phyloP scores from a whole-genome alignment of 2,329 filamentous ascomycete genomes.

The Colletotrichum tofieldiae region DNA sequence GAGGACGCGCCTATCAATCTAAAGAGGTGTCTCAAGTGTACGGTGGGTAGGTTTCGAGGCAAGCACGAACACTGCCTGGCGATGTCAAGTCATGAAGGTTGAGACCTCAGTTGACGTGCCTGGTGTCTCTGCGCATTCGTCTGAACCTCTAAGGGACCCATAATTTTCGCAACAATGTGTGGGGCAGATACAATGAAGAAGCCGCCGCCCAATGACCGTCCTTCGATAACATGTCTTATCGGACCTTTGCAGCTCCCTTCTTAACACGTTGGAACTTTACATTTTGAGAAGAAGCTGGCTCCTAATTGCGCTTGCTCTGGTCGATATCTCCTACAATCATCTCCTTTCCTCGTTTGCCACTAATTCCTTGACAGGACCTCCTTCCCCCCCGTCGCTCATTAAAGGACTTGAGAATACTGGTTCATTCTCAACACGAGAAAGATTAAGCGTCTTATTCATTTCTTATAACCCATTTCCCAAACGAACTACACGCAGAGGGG shows the following conservation, averaged over 20 bases:
- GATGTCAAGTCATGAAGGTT: neutral
- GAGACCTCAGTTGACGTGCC: slow-evolving; percentile 26
- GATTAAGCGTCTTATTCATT: neutral
- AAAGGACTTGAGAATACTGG: neutral
- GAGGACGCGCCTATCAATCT: neutral
- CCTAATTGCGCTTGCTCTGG: slow-evolving; percentile 28
- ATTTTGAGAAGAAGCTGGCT: slow-evolving; percentile 31
- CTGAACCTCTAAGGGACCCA: slow-evolving; percentile 30
- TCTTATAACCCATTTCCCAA: neutral
- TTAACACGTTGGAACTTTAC: slow-evolving; percentile 47
- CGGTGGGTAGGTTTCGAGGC: neutral
- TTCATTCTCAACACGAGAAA: neutral
- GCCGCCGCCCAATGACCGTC: slow-evolving; percentile 5
- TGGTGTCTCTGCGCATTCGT: slow-evolving; percentile 20
- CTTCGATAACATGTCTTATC: slow-evolving; percentile 40
- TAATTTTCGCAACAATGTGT: neutral
- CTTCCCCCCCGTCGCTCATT: neutral
- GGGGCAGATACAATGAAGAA: slow-evolving; percentile 14
- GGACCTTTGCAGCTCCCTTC: slow-evolving; percentile 40
- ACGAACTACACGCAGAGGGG: slow-evolving; percentile 36
- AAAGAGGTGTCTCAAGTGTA: neutral
- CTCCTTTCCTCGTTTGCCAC: neutral
- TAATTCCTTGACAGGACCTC: neutral
- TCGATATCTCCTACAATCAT: slow-evolving; percentile 16
- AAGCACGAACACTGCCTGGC: neutral